A percentile compares a stretch with the other conserved stretches of the same genome.
Conservation (phyloP, 1,139 yeast genomes). For the Meyerozyma athensensis region DNA sequence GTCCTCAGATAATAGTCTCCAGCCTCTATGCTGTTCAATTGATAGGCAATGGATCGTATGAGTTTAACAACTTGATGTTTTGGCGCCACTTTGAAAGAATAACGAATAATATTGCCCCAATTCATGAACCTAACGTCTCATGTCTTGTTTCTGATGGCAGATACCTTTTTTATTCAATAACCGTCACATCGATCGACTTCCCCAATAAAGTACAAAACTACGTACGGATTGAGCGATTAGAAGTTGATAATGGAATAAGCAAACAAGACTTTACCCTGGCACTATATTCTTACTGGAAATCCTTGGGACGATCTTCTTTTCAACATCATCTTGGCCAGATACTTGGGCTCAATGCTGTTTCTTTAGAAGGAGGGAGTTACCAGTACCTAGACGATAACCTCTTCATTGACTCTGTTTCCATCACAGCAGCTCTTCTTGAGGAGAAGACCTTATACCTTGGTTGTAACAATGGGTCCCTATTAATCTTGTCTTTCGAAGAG, state of each 20-base stretch:
- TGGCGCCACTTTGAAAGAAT: slow-evolving; percentile 3
- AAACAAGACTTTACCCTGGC: neutral
- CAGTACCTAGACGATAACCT: neutral
- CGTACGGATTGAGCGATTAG: neutral
- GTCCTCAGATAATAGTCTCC: slow-evolving; percentile 1
- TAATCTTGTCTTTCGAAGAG: neutral
- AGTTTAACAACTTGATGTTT: neutral
- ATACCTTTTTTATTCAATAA: neutral
- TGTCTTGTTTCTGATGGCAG: neutral
- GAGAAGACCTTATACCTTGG: neutral
- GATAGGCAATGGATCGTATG: neutral
- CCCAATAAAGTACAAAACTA: neutral
- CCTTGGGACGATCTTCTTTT: neutral
- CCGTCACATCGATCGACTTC: neutral
- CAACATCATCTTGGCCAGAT: neutral
- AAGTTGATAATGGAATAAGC: neutral
- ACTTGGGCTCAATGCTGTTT: neutral
- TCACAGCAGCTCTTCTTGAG: neutral
- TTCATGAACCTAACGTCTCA: neutral
- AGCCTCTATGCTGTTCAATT: neutral
- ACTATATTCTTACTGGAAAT: neutral
- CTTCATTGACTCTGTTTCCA: neutral
- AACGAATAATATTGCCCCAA: neutral
- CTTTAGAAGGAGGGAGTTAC: neutral
- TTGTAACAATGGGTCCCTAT: neutral